A percentile compares a stretch with the other conserved stretches of the same genome.
phyloP scores from a whole-genome alignment of 2,329 filamentous ascomycete genomes.

The Pestalotiopsis sp. region DNA sequence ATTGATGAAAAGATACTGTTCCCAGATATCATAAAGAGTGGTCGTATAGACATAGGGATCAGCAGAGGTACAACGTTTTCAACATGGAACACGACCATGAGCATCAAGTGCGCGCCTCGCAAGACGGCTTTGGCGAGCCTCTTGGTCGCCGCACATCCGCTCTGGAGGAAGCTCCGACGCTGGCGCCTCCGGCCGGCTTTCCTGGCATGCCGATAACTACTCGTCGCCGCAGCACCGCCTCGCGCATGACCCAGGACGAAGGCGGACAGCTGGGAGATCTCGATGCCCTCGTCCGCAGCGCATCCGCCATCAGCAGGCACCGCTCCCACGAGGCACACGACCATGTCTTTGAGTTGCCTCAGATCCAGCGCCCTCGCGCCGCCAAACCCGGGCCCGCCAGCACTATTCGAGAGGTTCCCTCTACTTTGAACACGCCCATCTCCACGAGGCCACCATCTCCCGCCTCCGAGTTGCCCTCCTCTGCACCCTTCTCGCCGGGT shows the following conservation, averaged over 20 bases:
- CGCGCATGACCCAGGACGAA: neutral
- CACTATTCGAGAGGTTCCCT: slow-evolving; percentile 8
- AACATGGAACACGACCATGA: neutral
- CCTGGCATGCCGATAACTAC: slow-evolving; percentile 6
- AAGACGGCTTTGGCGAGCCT: neutral
- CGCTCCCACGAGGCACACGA: neutral
- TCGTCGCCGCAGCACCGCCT: slow-evolving; percentile 7
- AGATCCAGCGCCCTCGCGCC: neutral
- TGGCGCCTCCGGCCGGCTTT: slow-evolving; percentile 3
- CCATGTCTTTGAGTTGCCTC: slow-evolving; percentile 2
- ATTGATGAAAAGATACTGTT: too few relatives aligned
- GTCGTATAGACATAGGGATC: neutral
- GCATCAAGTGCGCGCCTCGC: neutral
- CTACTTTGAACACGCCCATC: neutral
- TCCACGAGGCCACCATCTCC: slow-evolving; percentile 1
- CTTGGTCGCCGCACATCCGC: slow-evolving; percentile 5
- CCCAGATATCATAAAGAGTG: neutral
- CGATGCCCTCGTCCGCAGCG: slow-evolving; percentile 3
- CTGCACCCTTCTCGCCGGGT: neutral
- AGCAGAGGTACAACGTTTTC: neutral
- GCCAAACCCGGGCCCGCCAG: neutral
- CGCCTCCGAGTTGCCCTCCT: neutral
- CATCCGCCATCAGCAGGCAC: slow-evolving; percentile 3
- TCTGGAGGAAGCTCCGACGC: neutral
- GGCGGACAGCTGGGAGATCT: neutral